Conservation (phyloP, 108 stramenopile species). For the Cyclotella kingstonii region DNA sequence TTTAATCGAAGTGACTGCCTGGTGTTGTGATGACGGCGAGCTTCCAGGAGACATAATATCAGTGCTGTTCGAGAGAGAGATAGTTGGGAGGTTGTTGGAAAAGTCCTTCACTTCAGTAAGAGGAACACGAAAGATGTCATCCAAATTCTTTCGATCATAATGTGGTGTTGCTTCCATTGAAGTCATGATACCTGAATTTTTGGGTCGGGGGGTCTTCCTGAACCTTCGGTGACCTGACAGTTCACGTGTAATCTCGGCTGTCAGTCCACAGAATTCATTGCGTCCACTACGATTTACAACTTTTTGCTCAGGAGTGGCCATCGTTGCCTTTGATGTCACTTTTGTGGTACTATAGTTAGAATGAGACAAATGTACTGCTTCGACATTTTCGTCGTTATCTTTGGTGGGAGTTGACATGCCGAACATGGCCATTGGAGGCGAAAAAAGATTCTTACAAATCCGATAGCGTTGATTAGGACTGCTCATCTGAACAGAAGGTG, state of each 20-base stretch:
- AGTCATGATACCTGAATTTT: not conserved
- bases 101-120: too few species aligned
- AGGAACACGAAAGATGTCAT: too few species aligned
- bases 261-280: slow-evolving; percentile 29
- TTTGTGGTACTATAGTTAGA: too few species aligned
- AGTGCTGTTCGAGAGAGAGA: too few species aligned
- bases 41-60: not conserved
- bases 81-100: too few species aligned
- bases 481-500: too few species aligned
- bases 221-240: not conserved
- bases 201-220: slow-evolving; percentile 4
- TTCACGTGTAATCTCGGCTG: slow-evolving; percentile 26
- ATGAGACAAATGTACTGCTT: too few species aligned
- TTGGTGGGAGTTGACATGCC: too few species aligned
- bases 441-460: not conserved
- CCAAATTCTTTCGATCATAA: not conserved
- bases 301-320: not conserved
- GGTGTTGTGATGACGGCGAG: not conserved
- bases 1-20: not conserved
- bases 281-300: slow-evolving; percentile 4
- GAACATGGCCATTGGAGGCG: too few species aligned
- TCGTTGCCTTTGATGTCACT: too few species aligned
- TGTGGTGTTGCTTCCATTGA: not conserved
- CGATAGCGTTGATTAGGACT: not conserved
- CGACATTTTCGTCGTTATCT: too few species aligned